Percentiles rank a stretch among this genome's conserved stretches.
Evolutionary conservation across 768 basidiomycete species (phyloP).

Genomic region (Mrakia blollopis): DNA sequence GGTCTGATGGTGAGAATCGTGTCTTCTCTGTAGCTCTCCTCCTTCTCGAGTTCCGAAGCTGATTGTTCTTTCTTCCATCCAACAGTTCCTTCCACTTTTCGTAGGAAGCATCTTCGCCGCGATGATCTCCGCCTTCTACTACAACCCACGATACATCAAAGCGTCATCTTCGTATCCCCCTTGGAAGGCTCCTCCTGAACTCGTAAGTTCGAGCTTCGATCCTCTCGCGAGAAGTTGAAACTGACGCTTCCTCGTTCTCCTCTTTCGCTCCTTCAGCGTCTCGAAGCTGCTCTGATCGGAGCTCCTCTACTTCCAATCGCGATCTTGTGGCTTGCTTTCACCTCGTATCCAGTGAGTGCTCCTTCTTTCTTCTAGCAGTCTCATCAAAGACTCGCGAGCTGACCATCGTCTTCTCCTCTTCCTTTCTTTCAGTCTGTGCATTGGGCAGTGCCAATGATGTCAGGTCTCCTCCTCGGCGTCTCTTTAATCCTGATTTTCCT

Average conservation of each 20-base stretch:
- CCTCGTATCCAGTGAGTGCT: constrained; percentile 12
- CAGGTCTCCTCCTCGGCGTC: constrained; percentile 40
- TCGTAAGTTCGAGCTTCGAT: constrained; percentile 14
- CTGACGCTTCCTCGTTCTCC: neutral
- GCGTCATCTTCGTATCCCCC: constrained; percentile 40
- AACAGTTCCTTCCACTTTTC: constrained; percentile 43
- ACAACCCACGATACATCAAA: constrained; percentile 43
- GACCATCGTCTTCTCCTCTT: neutral
- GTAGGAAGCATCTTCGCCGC: constrained; percentile 40
- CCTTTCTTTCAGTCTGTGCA: constrained; percentile 34
- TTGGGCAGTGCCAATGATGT: constrained; percentile 43
- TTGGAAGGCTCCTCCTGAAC: constrained; percentile 35
- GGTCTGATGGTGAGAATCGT: constrained; percentile 41
- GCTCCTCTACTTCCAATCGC: constrained; percentile 19
- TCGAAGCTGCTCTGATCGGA: constrained; percentile 9
- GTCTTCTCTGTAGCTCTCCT: neutral
- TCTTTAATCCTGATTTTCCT: constrained; percentile 43
- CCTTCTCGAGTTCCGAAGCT: neutral
- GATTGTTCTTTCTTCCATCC: neutral
- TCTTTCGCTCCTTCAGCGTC: neutral
- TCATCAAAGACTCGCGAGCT: too few species aligned
- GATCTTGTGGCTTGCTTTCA: constrained; percentile 21
- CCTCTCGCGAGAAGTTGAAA: neutral
- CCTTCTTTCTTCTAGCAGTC: too few species aligned
- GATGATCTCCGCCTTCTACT: constrained; percentile 40